Conservation (phyloP, 495 filamentous ascomycete genomes). For the Tuber borchii region DNA sequence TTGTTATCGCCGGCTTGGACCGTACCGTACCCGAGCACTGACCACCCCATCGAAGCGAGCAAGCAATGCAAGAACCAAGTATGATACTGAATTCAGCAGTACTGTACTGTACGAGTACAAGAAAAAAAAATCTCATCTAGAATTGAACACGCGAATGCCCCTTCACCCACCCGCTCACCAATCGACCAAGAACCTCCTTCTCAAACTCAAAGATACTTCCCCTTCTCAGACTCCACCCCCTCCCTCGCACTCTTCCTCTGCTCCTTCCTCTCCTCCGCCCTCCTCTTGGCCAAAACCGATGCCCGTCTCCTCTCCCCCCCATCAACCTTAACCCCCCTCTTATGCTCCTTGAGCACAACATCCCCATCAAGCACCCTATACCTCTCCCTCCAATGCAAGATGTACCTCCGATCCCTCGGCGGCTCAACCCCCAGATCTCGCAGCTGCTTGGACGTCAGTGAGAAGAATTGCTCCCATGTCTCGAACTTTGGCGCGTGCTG, state of each 20-base stretch:
- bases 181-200: neutral
- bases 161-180: neutral
- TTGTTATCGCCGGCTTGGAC: neutral
- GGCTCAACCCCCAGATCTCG: constrained; percentile 79
- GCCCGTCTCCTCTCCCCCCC: constrained; percentile 86
- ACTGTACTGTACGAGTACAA: too few species aligned
- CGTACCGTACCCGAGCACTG: neutral
- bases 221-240: constrained; percentile 24
- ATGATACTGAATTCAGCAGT: neutral
- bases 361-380: constrained; percentile 50
- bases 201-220: constrained; percentile 17
- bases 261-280: constrained; percentile 33
- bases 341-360: constrained; percentile 38
- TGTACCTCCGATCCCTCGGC: constrained; percentile 69
- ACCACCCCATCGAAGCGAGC: neutral
- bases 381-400: constrained; percentile 76
- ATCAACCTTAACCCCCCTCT: constrained; percentile 81
- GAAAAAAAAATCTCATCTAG: neutral
- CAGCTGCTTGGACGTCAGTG: constrained; percentile 65
- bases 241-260: constrained; percentile 24
- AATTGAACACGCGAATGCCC: neutral
- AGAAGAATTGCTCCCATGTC: constrained; percentile 83
- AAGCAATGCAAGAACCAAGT: neutral
- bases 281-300: constrained; percentile 68
- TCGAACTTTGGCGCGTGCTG: constrained; percentile 71